Percentiles rank a stretch among this genome's conserved stretches.
phyloP scores from a whole-genome alignment of 2,329 filamentous ascomycete species.

The Colletotrichum tanaceti region DNA sequence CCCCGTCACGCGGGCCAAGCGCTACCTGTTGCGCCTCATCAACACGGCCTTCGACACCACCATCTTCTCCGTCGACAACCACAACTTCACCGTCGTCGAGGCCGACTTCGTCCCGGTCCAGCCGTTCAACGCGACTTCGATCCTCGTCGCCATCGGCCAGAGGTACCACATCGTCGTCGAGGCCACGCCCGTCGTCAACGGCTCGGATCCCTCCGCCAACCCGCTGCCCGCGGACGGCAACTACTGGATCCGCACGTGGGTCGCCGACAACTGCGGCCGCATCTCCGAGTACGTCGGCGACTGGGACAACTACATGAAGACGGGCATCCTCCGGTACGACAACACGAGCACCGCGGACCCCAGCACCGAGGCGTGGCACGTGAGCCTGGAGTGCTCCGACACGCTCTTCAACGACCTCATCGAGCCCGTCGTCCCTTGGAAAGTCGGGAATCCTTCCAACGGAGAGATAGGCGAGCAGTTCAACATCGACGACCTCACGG shows the following conservation, averaged over 20 bases:
- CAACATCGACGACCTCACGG: constrained; percentile 5
- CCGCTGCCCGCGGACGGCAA: constrained; percentile 40
- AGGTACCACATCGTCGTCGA: constrained; percentile 45
- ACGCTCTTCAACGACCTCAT: constrained; percentile 44
- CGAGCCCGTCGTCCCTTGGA: constrained; percentile 45
- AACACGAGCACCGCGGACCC: constrained; percentile 37
- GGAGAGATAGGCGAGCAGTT: constrained; percentile 3
- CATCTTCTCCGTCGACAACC: constrained; percentile 54
- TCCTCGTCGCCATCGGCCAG: constrained; percentile 63
- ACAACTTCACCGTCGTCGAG: constrained; percentile 55
- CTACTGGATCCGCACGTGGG: constrained; percentile 45
- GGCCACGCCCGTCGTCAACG: constrained; percentile 37
- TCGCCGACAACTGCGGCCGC: constrained; percentile 8
- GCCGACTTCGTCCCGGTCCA: constrained; percentile 60
- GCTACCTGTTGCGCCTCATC: constrained; percentile 49
- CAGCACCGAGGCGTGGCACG: constrained; percentile 36
- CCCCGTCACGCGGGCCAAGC: constrained; percentile 44
- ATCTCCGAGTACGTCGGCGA: background rate
- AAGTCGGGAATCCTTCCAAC: constrained; percentile 32
- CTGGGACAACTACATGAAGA: constrained; percentile 26
- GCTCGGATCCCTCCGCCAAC: constrained; percentile 10
- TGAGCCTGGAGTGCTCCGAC: constrained; percentile 46
- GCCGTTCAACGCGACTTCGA: constrained; percentile 60
- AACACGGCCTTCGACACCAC: constrained; percentile 49
- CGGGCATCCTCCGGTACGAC: constrained; percentile 46